Conservation (phyloP, 75 land plant species). For the Cupressus sempervirens region DNA sequence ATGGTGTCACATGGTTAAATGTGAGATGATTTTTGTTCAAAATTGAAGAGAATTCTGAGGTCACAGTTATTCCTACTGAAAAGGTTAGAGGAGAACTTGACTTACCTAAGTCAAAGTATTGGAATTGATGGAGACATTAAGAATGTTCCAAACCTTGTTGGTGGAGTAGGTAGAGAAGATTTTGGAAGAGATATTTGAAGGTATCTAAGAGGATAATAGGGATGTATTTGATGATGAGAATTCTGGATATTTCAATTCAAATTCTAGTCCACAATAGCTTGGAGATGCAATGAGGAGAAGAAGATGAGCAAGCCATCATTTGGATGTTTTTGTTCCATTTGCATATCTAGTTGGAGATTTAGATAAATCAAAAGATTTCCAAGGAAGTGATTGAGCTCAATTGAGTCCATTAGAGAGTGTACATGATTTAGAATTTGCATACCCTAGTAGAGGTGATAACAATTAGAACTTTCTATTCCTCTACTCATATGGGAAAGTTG, state of each 20-base stretch:
- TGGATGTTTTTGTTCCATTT: constrained; percentile 4
- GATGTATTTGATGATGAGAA: constrained; percentile 55
- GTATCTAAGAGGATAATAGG: constrained; percentile 21
- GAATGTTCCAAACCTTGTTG: constrained; percentile 4
- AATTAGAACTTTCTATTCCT: constrained; percentile 27
- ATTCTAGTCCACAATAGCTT: constrained; percentile 25
- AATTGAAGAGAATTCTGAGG: not conserved
- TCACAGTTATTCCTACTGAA: not conserved
- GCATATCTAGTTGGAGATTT: not conserved
- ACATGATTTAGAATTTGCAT: constrained; percentile 18
- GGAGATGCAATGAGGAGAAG: constrained; percentile 26
- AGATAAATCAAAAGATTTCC: constrained; percentile 10
- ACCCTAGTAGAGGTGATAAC: constrained; percentile 17
- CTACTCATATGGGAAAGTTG: constrained; percentile 76
- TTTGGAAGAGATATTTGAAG: constrained; percentile 28
- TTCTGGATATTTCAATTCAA: constrained; percentile 31
- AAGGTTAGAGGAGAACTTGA: not conserved
- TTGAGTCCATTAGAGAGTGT: constrained; percentile 7
- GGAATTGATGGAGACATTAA: not conserved
- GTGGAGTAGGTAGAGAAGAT: constrained; percentile 16
- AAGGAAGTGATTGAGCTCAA: constrained; percentile 15
- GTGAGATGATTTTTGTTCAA: not conserved
- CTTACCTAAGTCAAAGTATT: not conserved
- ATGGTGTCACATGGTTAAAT: not conserved
- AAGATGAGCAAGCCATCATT: not conserved